Conservation (phyloP, 2,329 filamentous ascomycete genomes). For the Cladosporium sp. region DNA sequence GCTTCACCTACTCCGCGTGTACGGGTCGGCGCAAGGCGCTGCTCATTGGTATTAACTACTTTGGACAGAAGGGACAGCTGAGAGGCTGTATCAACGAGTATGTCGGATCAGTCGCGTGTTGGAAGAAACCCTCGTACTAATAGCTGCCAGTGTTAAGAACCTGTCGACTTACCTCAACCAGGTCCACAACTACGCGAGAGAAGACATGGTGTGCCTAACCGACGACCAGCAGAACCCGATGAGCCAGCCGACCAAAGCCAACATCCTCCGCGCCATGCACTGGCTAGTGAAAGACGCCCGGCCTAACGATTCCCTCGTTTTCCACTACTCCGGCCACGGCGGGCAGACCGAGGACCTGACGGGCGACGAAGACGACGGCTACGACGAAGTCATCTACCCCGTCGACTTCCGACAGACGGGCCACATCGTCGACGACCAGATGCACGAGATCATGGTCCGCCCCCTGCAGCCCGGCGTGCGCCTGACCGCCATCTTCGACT, state of each 20-base stretch:
- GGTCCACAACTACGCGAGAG: slow-evolving; percentile 84
- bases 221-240: slow-evolving; percentile 96
- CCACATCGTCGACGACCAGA: slow-evolving; percentile 77
- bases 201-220: slow-evolving; percentile 95
- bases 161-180: slow-evolving; percentile 88
- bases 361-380: slow-evolving; percentile 74
- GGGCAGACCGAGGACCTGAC: slow-evolving; percentile 76
- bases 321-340: slow-evolving; percentile 89
- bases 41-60: slow-evolving; percentile 94
- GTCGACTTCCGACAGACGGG: slow-evolving; percentile 74
- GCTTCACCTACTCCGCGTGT: slow-evolving; percentile 78
- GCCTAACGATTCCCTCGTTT: slow-evolving; percentile 92
- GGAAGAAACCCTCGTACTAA: background rate
- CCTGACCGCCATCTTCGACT: slow-evolving; percentile 74
- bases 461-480: slow-evolving; percentile 77
- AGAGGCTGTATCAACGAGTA: slow-evolving; percentile 87
- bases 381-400: slow-evolving; percentile 78
- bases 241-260: slow-evolving; percentile 93
- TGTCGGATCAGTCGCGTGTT: slow-evolving; percentile 39
- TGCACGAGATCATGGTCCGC: slow-evolving; percentile 73
- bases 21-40: slow-evolving; percentile 83
- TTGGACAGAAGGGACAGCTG: slow-evolving; percentile 82
- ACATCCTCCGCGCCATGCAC: slow-evolving; percentile 93
- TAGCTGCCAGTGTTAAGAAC: slow-evolving; percentile 52
- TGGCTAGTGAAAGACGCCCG: slow-evolving; percentile 92